A percentile compares a stretch with the other conserved stretches of the same genome.
Evolutionary conservation across 768 basidiomycete genomes (phyloP).

Genomic region (Lentinula guzmanii): DNA sequence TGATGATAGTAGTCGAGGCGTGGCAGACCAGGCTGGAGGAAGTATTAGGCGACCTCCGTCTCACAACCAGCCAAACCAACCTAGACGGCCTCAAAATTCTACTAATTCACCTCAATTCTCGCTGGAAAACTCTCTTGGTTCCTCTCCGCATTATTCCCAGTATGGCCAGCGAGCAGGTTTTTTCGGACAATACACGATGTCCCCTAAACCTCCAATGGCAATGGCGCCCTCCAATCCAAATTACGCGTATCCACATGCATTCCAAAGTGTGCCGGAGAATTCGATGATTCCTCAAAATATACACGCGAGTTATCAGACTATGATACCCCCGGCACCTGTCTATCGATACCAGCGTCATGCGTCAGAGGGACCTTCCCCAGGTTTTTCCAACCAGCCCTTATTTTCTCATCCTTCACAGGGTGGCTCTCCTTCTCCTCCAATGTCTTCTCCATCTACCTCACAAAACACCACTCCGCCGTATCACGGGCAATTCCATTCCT

Average conservation of each 20-base stretch:
- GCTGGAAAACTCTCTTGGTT: not conserved
- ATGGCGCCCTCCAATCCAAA: slow-evolving; percentile 25
- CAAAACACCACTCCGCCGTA: slow-evolving; percentile 20
- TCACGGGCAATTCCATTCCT: slow-evolving; percentile 24
- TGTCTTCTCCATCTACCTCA: slow-evolving; percentile 15
- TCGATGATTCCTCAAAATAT: slow-evolving; percentile 33
- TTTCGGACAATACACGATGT: slow-evolving; percentile 41
- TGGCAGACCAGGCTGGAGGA: slow-evolving; percentile 2
- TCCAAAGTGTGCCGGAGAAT: slow-evolving; percentile 28
- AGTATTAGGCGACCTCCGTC: not conserved
- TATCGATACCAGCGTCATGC: slow-evolving; percentile 32
- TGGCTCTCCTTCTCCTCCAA: slow-evolving; percentile 17
- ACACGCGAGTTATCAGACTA: slow-evolving; percentile 34
- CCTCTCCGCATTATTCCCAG: slow-evolving; percentile 20
- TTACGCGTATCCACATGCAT: slow-evolving; percentile 29
- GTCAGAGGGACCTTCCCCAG: slow-evolving; percentile 22
- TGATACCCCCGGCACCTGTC: slow-evolving; percentile 31
- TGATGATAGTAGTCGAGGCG: slow-evolving; percentile 2
- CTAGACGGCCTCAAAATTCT: not conserved
- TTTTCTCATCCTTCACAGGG: slow-evolving; percentile 14
- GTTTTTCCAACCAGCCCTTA: slow-evolving; percentile 21
- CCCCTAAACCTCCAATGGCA: slow-evolving; percentile 33
- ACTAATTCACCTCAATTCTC: not conserved
- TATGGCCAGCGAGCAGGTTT: slow-evolving; percentile 30
- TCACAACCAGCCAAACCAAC: not conserved